Conservation (phyloP, 1,284 basidiomycete species). For the Ceratobasidium papillatum region DNA sequence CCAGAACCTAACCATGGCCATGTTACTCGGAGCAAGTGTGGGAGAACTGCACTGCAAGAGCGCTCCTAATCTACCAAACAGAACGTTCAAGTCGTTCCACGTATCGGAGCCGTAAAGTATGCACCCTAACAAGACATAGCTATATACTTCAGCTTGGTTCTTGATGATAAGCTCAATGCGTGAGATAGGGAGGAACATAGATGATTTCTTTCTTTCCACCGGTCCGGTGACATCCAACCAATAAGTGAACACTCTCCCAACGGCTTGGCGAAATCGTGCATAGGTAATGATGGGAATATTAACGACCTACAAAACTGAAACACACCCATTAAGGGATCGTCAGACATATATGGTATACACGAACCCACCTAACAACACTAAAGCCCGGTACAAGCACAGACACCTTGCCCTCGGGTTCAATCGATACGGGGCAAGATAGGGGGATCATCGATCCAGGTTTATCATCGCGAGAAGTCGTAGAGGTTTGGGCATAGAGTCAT, state of each 20-base stretch:
- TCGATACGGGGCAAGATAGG: not conserved
- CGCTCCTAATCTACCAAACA: too few species aligned
- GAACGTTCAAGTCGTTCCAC: not conserved
- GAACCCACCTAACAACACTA: not conserved
- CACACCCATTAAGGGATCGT: not conserved
- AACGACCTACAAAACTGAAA: not conserved
- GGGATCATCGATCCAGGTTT: slow-evolving; percentile 4
- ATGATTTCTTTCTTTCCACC: not conserved
- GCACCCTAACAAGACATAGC: not conserved
- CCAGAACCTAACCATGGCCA: too few species aligned
- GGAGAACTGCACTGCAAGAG: not conserved
- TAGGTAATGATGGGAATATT: not conserved
- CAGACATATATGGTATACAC: not conserved
- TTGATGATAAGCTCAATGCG: not conserved
- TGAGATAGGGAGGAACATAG: not conserved
- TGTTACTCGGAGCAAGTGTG: not conserved
- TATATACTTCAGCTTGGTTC: too few species aligned
- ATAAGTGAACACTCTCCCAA: not conserved
- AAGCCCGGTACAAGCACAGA: not conserved
- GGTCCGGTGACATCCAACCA: not conserved
- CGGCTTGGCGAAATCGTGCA: not conserved
- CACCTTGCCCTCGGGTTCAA: not conserved
- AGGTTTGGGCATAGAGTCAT: slow-evolving; percentile 4
- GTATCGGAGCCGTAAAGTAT: not conserved
- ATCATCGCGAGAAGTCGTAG: not conserved